Base-by-base conservation (phyloP, 2,329 filamentous ascomycete species). In the Clarireedia monteithiana region DNA sequence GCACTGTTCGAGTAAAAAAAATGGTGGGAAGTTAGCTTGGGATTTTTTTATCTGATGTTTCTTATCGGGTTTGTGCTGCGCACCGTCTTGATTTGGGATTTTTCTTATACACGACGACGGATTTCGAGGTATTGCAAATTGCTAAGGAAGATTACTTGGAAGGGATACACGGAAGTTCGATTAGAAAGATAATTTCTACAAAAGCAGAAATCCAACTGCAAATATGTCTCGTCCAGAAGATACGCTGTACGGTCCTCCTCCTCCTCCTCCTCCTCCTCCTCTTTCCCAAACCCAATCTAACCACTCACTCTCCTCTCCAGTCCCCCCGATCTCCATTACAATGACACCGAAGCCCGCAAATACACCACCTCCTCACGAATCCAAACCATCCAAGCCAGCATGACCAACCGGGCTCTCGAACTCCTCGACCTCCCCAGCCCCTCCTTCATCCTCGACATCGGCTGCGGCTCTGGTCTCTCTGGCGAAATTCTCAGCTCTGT, bases 191-290 rank as follows among this genome's bases (percentile, higher is more conserved):
- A 30, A 3, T 30, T 10, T 30, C 27, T 30, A 10, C 27, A 0
- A n/a, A 48, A 7, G 44, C 9, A 34, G 20, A 47, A 30, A 50
- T 39, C 12, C 7, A n/a, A 10, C 30, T 36, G 23, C 70, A 75
- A 86, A 48, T 69, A 97, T 99, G 94, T 97, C 94, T 69, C 90
- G 94, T 65, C 94, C 94, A 62, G 94, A 99, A 79, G 94, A 99
- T 75, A 88, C 84, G 63, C 84, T 97, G 89, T 94, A 78, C 68
- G 81, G 66, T 54, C 48, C 17, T 55, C 50, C 50, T 48, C 49
- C 60, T 50, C 55, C 58, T 36, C 55, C 58, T 36, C 44, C 45
- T 34, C 45, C 17, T 26, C 48, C 27, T 45, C 48, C 53, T 52
- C 53, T 57, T 62, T 55, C 58, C 64, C 24, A 26, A 12, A 15